Conservation (phyloP, 2,329 filamentous ascomycete species). For the Fusarium begoniae region DNA sequence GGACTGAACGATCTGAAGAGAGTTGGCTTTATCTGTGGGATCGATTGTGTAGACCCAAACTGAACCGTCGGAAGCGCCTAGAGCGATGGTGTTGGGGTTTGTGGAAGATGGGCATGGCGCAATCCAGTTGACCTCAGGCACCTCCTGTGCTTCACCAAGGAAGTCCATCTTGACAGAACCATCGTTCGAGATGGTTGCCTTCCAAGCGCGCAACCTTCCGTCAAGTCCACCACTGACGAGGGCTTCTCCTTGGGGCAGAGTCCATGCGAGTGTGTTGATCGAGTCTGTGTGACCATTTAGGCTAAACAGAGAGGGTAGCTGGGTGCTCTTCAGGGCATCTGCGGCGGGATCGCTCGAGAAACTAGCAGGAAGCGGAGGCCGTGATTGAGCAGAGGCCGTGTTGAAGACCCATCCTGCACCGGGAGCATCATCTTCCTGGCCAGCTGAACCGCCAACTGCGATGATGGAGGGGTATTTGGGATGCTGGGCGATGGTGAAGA, state of each 20-base stretch:
- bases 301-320: slow-evolving; percentile 72
- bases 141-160: slow-evolving; percentile 83
- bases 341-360: slow-evolving; percentile 73
- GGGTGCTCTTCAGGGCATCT: slow-evolving; percentile 59
- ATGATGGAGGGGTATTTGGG: slow-evolving; percentile 80
- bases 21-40: slow-evolving; percentile 62
- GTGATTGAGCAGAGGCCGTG: slow-evolving; percentile 67
- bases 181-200: slow-evolving; percentile 56
- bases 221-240: slow-evolving; percentile 89
- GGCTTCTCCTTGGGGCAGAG: slow-evolving; percentile 82
- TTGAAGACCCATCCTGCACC: slow-evolving; percentile 91
- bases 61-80: slow-evolving; percentile 89
- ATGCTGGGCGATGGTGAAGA: slow-evolving; percentile 96
- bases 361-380: slow-evolving; percentile 78
- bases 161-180: slow-evolving; percentile 65
- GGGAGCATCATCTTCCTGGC: slow-evolving; percentile 65
- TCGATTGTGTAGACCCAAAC: slow-evolving; percentile 97
- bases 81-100: slow-evolving; percentile 82
- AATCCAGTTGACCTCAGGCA: slow-evolving; percentile 96
- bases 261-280: slow-evolving; percentile 87
- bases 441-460: slow-evolving; percentile 82
- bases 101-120: slow-evolving; percentile 74
- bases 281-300: slow-evolving; percentile 94
- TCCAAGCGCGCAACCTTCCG: slow-evolving; percentile 79
- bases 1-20: slow-evolving; percentile 85